phyloP scores from a whole-genome alignment of 2,329 filamentous ascomycete genomes.

The Endoconidiophora polonica region DNA sequence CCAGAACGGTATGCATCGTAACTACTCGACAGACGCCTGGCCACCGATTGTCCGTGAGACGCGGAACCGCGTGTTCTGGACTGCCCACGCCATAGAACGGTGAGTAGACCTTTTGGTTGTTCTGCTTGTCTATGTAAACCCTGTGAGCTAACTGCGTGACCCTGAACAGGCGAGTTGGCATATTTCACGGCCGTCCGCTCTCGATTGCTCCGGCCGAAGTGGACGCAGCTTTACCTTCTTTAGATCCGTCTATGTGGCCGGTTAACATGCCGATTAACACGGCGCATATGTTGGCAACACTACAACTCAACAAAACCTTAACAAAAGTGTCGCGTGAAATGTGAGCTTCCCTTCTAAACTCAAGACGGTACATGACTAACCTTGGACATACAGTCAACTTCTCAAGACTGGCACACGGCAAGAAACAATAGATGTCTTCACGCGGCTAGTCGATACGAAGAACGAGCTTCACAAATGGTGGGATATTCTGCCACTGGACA shows the following conservation, averaged over 20 bases:
- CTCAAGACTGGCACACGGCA: constrained; percentile 21
- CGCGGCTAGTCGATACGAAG: constrained; percentile 22
- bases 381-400: constrained; percentile 17
- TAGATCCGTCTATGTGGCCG: constrained; percentile 27
- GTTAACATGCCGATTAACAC: constrained; percentile 26
- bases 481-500: constrained; percentile 21
- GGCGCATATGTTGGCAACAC: constrained; percentile 29
- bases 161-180: constrained; percentile 31
- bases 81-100: constrained; percentile 39
- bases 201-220: constrained; percentile 36
- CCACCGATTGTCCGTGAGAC: constrained; percentile 32
- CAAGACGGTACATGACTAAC: constrained; percentile 3
- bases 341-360: constrained; percentile 15
- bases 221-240: constrained; percentile 34
- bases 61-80: constrained; percentile 41
- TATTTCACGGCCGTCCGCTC: constrained; percentile 37
- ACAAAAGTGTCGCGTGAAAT: constrained; percentile 24
- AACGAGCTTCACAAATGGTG: constrained; percentile 24
- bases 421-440: constrained; percentile 20
- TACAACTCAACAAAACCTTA: constrained; percentile 23
- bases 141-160: background rate
- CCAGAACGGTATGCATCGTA: constrained; percentile 43
- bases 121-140: background rate
- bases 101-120: constrained; percentile 16
- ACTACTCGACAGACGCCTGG: constrained; percentile 29